Conservation (phyloP, 139 green algal species). For the Dunaliella sp. region DNA sequence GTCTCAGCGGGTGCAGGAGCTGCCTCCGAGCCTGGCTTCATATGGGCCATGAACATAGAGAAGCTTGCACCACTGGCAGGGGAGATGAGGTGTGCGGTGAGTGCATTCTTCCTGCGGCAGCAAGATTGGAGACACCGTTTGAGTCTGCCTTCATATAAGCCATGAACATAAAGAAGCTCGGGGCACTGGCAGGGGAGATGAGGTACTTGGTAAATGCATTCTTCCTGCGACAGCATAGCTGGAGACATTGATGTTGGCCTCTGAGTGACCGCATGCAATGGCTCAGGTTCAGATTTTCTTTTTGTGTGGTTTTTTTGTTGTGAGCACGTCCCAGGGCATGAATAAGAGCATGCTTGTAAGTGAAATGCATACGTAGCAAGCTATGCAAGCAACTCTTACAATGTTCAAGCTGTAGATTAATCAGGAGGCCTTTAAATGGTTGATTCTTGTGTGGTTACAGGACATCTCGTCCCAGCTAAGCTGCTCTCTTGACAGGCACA, state of each 20-base stretch:
- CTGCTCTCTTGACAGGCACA: background rate
- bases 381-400: too few relatives aligned
- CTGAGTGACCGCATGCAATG: too few relatives aligned
- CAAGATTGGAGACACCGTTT: background rate
- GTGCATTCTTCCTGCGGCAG: conserved; percentile 53
- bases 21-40: conserved; percentile 43
- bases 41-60: conserved; percentile 78
- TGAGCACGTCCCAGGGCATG: too few relatives aligned
- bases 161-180: conserved; percentile 89
- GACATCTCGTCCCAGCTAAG: background rate
- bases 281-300: too few relatives aligned
- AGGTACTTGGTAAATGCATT: conserved; percentile 72
- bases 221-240: conserved; percentile 34
- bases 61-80: conserved; percentile 81
- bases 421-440: background rate
- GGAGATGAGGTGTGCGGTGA: conserved; percentile 79
- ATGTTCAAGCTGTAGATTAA: too few relatives aligned
- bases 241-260: too few relatives aligned
- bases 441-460: background rate
- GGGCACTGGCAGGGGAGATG: conserved; percentile 72
- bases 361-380: too few relatives aligned
- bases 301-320: too few relatives aligned
- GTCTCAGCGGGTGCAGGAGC: background rate
- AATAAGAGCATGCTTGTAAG: too few relatives aligned
- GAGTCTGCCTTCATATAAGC: conserved; percentile 55